phyloP scores from a whole-genome alignment of 1,139 yeast genomes.

The Kodamaea fungicola region DNA sequence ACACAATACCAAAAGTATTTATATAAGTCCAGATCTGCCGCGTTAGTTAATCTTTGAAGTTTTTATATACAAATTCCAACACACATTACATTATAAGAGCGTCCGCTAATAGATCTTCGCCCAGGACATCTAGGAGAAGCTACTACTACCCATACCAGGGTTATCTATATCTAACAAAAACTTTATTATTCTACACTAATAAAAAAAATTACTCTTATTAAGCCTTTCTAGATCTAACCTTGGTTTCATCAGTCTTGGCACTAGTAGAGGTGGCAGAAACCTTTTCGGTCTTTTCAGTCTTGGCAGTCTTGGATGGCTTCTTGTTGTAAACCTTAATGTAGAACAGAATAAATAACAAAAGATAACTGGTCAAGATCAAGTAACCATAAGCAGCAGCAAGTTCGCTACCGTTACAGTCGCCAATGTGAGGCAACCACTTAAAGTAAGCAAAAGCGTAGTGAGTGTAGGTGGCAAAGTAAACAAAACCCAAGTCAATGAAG shows the following conservation, averaged over 20 bases:
- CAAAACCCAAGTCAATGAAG: slow-evolving; percentile 81
- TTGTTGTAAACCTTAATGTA: slow-evolving; percentile 76
- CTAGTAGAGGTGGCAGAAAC: slow-evolving; percentile 13
- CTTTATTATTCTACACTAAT: too few species aligned
- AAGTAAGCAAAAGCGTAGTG: slow-evolving; percentile 63
- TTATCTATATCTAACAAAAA: too few species aligned
- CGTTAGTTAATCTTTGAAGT: too few species aligned
- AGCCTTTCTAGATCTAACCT: slow-evolving; percentile 46
- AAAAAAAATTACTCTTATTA: slow-evolving; percentile 9
- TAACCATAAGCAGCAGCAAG: slow-evolving; percentile 91
- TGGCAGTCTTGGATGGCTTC: slow-evolving; percentile 13
- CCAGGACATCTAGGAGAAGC: too few species aligned
- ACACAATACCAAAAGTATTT: too few species aligned
- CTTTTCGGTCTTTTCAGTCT: slow-evolving; percentile 8
- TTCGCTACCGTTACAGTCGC: slow-evolving; percentile 90
- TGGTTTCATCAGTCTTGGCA: slow-evolving; percentile 19
- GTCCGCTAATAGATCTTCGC: too few species aligned
- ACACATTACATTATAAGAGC: too few species aligned
- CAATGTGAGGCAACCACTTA: slow-evolving; percentile 69
- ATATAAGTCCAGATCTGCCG: too few species aligned
- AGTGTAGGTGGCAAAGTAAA: slow-evolving; percentile 89
- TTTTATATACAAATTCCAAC: too few species aligned
- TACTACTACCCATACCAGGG: too few species aligned
- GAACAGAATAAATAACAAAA: slow-evolving; percentile 88
- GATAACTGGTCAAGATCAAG: slow-evolving; percentile 82